phyloP scores from a whole-genome alignment of 169 alveolate genomes.

The Plasmodium knowlesi region DNA sequence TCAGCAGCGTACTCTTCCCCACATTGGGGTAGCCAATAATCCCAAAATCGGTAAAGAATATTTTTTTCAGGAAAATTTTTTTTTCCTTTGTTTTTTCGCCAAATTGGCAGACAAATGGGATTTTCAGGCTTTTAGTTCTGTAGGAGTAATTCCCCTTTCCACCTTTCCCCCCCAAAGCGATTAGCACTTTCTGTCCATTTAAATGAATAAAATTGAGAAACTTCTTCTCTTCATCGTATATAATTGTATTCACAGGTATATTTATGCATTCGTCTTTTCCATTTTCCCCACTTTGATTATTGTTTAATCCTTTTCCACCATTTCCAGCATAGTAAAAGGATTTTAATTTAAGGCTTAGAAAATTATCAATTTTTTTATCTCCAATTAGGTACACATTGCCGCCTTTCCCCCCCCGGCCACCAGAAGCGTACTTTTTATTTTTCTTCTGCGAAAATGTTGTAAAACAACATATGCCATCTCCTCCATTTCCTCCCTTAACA shows the following conservation, averaged over 20 bases:
- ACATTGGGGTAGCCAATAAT: conserved; percentile 75
- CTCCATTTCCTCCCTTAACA: conserved; percentile 91
- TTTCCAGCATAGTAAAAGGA: conserved; percentile 85
- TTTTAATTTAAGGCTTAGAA: conserved; percentile 79
- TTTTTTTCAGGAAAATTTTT: conserved; percentile 56
- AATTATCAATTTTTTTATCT: conserved; percentile 79
- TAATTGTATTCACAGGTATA: conserved; percentile 92
- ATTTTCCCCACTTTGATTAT: conserved; percentile 83
- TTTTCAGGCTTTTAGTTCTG: conserved; percentile 79
- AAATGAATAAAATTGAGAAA: conserved; percentile 74
- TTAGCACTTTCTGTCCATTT: conserved; percentile 78
- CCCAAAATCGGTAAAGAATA: conserved; percentile 59
- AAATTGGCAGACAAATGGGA: conserved; percentile 73
- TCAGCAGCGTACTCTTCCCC: conserved; percentile 64
- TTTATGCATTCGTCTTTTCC: conserved; percentile 87
- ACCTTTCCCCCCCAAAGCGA: conserved; percentile 93
- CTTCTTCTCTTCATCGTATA: conserved; percentile 82
- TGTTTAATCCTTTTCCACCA: conserved; percentile 84
- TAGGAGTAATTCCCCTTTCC: conserved; percentile 91
- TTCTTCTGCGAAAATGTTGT: conserved; percentile 86
- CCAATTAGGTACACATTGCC: conserved; percentile 90
- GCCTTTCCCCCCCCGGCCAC: conserved; percentile 96
- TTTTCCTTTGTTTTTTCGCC: conserved; percentile 75
- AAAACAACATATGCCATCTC: conserved; percentile 86
- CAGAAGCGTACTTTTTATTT: conserved; percentile 92